Evolutionary conservation across 1,139 yeast genomes (phyloP), one percentile per base, ranked within the genome.

Genomic region (Geotrichum histeridarum): DNA sequence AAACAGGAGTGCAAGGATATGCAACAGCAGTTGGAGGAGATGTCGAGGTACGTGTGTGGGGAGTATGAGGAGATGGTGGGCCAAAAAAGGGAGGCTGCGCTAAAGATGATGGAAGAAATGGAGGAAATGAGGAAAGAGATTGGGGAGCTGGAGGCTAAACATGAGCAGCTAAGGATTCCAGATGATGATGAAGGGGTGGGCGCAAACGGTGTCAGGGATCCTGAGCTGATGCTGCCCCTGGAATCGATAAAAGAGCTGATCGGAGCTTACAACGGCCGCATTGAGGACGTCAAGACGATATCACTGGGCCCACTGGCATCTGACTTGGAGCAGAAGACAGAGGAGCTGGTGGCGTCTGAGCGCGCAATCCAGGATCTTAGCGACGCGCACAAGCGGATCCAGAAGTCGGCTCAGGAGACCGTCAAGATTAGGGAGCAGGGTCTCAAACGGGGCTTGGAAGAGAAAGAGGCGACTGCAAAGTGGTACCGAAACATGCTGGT

Each of bases 211-310:
- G 64, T 58, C 12, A 12, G 2, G 12, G 65, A 59, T 55, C 63
- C 63, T 7, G 67, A 68, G 17, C 59, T 67, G 39, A 60, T 62
- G 44, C 61, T 61, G n/a, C 62, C 71, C 42, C 62, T 63, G 12
- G 59, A 56, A n/a, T 65, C 65, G 39, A 54, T 68, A 44, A 42
- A 42, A 12, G 56, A 55, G 31, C 57, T 66, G 27, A 59, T 58
- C 12, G 50, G 42, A 5, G 55, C 54, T 15, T 53, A 60, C 33
- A 45, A 43, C 53, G 46, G 27, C n/a, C 81, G 79, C 58, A 82
- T 84, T 82, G 74, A 89, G 64, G 73, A 73, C 52, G 9, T 33
- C 15, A 14, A n/a, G n/a, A 14, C 27, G 39, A 7, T 4, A 3
- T 1, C 30, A 5, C 31, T 44, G 14, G 30, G 8, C 8, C 30